phyloP scores from a whole-genome alignment of 1,284 basidiomycete species.

The Mycena sp. region DNA sequence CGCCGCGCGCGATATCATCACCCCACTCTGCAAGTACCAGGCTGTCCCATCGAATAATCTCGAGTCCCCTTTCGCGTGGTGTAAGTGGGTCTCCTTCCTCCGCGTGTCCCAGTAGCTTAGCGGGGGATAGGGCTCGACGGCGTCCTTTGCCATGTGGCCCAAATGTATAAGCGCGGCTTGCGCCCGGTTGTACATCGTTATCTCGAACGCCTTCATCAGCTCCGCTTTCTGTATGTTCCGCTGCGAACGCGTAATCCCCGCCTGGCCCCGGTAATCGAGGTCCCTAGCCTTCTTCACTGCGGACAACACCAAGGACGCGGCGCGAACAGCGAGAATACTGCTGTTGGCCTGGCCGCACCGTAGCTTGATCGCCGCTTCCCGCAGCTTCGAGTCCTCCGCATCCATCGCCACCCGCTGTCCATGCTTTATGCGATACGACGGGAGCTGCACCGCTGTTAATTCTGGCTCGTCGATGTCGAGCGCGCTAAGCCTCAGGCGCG shows the following conservation, averaged over 20 bases:
- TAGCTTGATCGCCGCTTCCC: background rate
- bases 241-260: slow-evolving; percentile 10
- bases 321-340: slow-evolving; percentile 4
- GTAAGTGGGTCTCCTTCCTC: slow-evolving; percentile 18
- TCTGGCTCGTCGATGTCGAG: slow-evolving; percentile 18
- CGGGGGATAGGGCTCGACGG: slow-evolving; percentile 3
- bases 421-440: background rate
- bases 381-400: background rate
- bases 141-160: slow-evolving; percentile 3
- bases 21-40: slow-evolving; percentile 20
- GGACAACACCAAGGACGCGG: slow-evolving; percentile 1
- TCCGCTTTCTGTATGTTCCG: slow-evolving; percentile 17
- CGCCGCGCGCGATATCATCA: background rate
- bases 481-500: slow-evolving; percentile 7
- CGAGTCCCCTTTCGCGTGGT: slow-evolving; percentile 20
- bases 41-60: slow-evolving; percentile 19
- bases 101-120: slow-evolving; percentile 12
- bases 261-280: slow-evolving; percentile 18
- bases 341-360: slow-evolving; percentile 5
- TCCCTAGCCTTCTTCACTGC: slow-evolving; percentile 14
- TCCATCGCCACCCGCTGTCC: background rate
- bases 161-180: slow-evolving; percentile 5
- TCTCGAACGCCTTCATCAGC: slow-evolving; percentile 15
- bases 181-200: slow-evolving; percentile 8
- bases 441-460: slow-evolving; percentile 16